A percentile compares a stretch with the other conserved stretches of the same genome.
Conservation (phyloP, 2,329 filamentous ascomycete species). For the Phaeosphaeria sp. region DNA sequence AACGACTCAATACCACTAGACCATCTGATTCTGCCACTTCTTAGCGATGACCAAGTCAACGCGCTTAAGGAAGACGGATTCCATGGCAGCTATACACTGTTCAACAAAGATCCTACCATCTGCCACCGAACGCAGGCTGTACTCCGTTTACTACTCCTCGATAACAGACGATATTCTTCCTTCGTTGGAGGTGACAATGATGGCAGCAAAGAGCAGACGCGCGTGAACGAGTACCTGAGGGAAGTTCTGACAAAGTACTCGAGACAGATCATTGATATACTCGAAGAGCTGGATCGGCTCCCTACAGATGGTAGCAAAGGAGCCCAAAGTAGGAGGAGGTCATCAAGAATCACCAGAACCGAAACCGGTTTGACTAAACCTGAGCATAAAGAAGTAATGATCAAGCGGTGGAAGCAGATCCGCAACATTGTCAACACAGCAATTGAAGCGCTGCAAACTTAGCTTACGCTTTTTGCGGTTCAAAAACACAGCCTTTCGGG, state of each 20-base stretch:
- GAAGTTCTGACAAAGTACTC: constrained; percentile 38
- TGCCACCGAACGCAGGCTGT: constrained; percentile 56
- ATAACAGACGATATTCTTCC: constrained; percentile 34
- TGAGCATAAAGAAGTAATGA: constrained; percentile 32
- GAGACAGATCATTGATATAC: constrained; percentile 31
- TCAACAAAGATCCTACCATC: constrained; percentile 32
- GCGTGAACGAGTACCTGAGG: constrained; percentile 48
- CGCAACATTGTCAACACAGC: constrained; percentile 25
- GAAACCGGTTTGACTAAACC: background rate
- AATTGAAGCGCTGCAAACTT: constrained; percentile 11
- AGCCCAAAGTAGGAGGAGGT: background rate
- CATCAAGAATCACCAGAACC: background rate
- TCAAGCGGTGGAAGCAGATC: constrained; percentile 50
- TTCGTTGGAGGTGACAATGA: constrained; percentile 43
- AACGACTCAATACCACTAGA: constrained; percentile 53
- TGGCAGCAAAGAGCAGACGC: constrained; percentile 41
- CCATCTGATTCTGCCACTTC: constrained; percentile 47
- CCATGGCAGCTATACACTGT: constrained; percentile 43
- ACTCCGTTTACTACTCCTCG: constrained; percentile 44
- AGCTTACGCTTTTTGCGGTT: background rate
- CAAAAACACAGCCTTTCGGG: background rate
- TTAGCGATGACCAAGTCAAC: constrained; percentile 38
- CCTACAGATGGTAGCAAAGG: constrained; percentile 16
- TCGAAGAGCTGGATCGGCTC: constrained; percentile 35
- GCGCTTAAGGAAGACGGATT: constrained; percentile 53